Base-by-base conservation (phyloP, 2,329 filamentous ascomycete genomes). In the Aureobasidium zeae region DNA sequence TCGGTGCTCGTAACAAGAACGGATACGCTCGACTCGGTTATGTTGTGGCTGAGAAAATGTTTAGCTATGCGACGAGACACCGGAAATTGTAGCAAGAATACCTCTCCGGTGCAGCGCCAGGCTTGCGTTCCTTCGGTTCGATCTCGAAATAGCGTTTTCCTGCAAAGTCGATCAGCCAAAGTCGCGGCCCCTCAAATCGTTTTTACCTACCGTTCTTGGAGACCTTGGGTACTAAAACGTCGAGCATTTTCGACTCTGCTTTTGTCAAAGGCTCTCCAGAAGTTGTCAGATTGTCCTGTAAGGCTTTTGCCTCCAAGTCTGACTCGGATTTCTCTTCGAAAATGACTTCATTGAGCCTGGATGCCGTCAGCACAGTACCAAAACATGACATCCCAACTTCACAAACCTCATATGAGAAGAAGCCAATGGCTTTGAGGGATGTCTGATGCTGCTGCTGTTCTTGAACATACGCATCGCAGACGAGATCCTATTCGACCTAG, bases 1-100 rank as follows among this genome's bases (percentile, higher is more conserved):
- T 57, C 53, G 11, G 51, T 53, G 24, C 49, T 46, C 22, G 56
- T 51, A 32, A 60, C 55, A n/a, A 53, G 54, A 7, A 61, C 51
- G 5, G 57, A 60, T 7, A 61, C 56, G 28, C 48, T 49, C 15
- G 58, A 59, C 11, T 61, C 58, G 29, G 57, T 34, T 10, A 61
- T 55, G 15, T 52, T 51, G 16, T 52, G 54, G 39, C 54, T 53
- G 41, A 24, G 30, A 3, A 21, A 15, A 32, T 21, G 19, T 31
- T n/a, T 15, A 45, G 16, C 25, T 10, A 15, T 3, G n/a, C 24
- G 9, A 5, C 10, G 15, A 25, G 9, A 3, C 10, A 3, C 32
- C 4, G 28, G 13, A 11, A 3, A 11, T 25, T 4, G 3, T 25
- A 6, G 11, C 11, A 3, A 17, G 32, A 19, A 9, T 25, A 41